A percentile compares a stretch with the other conserved stretches of the same genome.
Evolutionary conservation across 306 rosid genomes (phyloP).

Genomic region (Gillenia trifoliata): DNA sequence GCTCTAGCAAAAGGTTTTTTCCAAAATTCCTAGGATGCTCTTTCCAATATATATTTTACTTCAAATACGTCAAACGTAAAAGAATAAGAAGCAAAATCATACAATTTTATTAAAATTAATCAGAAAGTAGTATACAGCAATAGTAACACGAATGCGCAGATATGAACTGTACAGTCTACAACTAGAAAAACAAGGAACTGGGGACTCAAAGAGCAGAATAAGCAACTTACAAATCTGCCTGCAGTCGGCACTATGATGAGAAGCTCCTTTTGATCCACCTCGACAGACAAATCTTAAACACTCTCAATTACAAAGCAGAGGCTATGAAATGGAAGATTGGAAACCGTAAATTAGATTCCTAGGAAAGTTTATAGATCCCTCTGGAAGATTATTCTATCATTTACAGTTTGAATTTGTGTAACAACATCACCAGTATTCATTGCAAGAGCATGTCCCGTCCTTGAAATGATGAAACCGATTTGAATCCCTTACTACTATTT

Average conservation of each 20-base stretch:
- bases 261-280: background rate
- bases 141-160: background rate
- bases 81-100: background rate
- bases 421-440: constrained; percentile 21
- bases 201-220: background rate
- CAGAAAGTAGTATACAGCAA: background rate
- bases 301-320: background rate
- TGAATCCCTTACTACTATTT: constrained; percentile 27
- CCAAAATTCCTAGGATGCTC: background rate
- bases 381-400: background rate
- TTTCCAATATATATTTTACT: background rate
- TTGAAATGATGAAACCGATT: constrained; percentile 25
- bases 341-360: background rate
- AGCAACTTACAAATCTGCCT: background rate
- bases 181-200: background rate
- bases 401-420: background rate
- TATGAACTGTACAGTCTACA: background rate
- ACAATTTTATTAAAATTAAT: background rate
- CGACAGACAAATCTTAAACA: background rate
- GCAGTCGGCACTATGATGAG: background rate
- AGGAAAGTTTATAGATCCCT: background rate
- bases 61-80: background rate
- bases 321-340: background rate
- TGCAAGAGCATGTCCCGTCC: constrained; percentile 24
- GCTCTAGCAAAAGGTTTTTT: background rate